phyloP scores from a whole-genome alignment of 371 early-diverging fungal species.

The Mortierella sp. region DNA sequence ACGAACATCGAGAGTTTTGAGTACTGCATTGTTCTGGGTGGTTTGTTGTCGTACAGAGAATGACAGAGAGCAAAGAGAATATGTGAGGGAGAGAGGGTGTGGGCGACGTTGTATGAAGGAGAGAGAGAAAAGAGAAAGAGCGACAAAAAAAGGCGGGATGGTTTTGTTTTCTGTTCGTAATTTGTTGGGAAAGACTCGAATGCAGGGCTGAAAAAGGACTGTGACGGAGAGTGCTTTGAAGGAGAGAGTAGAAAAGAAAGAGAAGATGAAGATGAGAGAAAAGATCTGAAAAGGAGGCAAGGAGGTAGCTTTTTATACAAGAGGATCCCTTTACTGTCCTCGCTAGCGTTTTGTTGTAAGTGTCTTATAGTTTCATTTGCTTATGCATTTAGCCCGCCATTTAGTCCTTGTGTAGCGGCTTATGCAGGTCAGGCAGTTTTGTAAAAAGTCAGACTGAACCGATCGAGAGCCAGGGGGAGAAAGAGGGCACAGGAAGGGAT shows the following conservation, averaged over 20 bases:
- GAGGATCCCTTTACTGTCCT: slow-evolving; percentile 1
- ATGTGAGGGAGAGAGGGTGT: background rate
- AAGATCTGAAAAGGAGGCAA: background rate
- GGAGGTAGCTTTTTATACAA: background rate
- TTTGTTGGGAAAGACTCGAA: background rate
- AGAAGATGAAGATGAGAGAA: background rate
- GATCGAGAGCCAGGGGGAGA: slow-evolving; percentile 7
- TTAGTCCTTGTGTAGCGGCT: background rate
- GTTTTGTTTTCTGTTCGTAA: background rate
- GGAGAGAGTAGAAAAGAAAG: background rate
- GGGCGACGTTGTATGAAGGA: background rate
- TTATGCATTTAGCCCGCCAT: background rate
- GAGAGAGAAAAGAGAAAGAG: background rate
- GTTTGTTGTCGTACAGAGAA: background rate
- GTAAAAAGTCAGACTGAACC: background rate
- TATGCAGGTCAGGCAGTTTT: background rate
- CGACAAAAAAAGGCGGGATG: background rate
- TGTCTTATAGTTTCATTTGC: background rate
- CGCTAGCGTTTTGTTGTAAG: background rate
- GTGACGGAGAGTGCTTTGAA: background rate
- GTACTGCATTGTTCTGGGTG: background rate
- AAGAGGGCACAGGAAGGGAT: background rate
- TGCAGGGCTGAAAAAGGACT: background rate
- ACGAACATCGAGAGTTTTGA: background rate
- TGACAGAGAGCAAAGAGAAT: background rate